Evolutionary conservation across 2,329 filamentous ascomycete genomes (phyloP).

Genomic region (Paraphaeosphaeria sporulosa): DNA sequence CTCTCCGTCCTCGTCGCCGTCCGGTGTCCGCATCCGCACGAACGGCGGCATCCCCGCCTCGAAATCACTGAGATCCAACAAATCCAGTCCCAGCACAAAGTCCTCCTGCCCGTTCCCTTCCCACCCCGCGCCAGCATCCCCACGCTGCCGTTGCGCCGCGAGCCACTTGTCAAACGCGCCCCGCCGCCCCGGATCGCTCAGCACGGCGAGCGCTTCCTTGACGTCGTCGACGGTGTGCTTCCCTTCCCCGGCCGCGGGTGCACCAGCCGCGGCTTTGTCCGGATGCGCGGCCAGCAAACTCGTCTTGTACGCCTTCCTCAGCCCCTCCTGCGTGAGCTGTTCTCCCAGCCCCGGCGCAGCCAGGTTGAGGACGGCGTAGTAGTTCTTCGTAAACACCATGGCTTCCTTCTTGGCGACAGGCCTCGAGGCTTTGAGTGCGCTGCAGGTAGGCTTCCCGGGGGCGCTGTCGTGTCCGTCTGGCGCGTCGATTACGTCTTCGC

Average conservation of each 20-base stretch:
- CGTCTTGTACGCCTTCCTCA: constrained; percentile 60
- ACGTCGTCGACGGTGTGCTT: constrained; percentile 66
- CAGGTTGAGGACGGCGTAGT: constrained; percentile 41
- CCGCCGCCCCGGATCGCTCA: constrained; percentile 55
- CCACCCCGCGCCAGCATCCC: background rate
- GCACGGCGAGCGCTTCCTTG: constrained; percentile 63
- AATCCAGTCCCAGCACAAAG: constrained; percentile 60
- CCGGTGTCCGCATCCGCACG: background rate
- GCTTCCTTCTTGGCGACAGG: too few relatives aligned
- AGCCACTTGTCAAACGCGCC: constrained; percentile 51
- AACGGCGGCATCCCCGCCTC: constrained; percentile 15
- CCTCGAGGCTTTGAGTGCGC: too few relatives aligned
- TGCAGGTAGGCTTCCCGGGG: too few relatives aligned
- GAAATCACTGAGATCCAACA: constrained; percentile 65
- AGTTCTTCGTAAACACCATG: constrained; percentile 39
- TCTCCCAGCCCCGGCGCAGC: too few relatives aligned
- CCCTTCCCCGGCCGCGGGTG: constrained; percentile 12
- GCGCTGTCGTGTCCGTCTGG: too few relatives aligned
- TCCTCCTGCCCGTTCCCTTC: constrained; percentile 21
- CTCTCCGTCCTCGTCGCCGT: background rate
- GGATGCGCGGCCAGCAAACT: constrained; percentile 67
- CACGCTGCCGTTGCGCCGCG: too few relatives aligned
- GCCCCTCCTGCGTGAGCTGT: constrained; percentile 11
- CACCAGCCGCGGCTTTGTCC: constrained; percentile 55
- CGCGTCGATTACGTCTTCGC: too few relatives aligned